Base-by-base conservation (phyloP, 2,329 filamentous ascomycete genomes). In the Scedosporium dehoogii region DNA sequence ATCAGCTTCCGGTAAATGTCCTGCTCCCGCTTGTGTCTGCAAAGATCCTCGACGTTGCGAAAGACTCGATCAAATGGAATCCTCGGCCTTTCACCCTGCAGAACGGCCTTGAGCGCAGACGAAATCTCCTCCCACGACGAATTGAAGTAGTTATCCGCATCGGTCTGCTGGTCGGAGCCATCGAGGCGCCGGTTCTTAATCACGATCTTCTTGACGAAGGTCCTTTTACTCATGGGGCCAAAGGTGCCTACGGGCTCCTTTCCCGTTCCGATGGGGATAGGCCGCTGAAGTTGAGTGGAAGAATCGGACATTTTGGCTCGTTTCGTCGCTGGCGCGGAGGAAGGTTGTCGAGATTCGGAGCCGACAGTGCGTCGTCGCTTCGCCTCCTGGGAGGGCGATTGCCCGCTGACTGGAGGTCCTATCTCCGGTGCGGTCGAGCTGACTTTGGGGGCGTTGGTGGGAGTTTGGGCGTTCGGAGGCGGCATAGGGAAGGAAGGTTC, bases 1-100 rank as follows among this genome's bases (percentile, higher is more conserved):
- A 85, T 82, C 58, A 97, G 78, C 70, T 83, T 81, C 48, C 82
- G 78, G 68, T 87, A 89, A 61, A 97, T 75, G 62, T 85, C 81
- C 18, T 82, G 80, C 2, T 90, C 88, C 68, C 86, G 83, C 1
- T 88, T 89, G 68, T 89, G 88, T 61, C 91, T 84, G 73, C 94
- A 99, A 10, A 96, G 81, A 71, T 96, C 92, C 79, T 99, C 94
- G 1, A 96, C 91, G 4, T 90, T 91, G 58, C 91, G 85, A 72
- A 97, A 97, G 14, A 99, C 79, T 68, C 90, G 87, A 74, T 97
- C 94, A 44, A 96, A 79, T n/a, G 92, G 92, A 64, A 84, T 79
- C n/a, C 76, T 75, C 1, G 89, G 84, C 61, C 82, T 82, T 64
- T 79, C 74, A 48, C 84, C 82, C 6, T 78, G 78, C 71, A 97